Conservation (phyloP, 805 yeast species). For the Kluyveromyces lactis region DNA sequence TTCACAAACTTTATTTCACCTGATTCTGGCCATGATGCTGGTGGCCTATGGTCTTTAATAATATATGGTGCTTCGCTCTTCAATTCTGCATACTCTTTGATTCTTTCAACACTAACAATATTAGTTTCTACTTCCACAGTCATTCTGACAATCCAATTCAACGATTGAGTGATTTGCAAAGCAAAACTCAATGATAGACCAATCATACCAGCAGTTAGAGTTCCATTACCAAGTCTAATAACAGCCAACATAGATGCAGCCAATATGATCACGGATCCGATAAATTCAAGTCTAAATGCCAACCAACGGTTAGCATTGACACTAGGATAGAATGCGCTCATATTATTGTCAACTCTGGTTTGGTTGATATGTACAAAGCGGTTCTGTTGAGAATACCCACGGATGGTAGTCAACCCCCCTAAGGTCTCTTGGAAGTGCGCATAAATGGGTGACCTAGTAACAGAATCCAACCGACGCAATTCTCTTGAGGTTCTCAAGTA, state of each 20-base stretch:
- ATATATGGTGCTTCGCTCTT: constrained; percentile 77
- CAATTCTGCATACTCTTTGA: constrained; percentile 76
- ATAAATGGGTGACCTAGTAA: constrained; percentile 70
- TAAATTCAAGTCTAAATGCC: constrained; percentile 84
- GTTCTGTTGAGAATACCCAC: constrained; percentile 61
- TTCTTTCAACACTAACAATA: constrained; percentile 93
- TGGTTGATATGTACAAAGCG: constrained; percentile 61
- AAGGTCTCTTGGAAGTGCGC: constrained; percentile 81
- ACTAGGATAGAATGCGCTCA: constrained; percentile 89
- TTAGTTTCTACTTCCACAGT: constrained; percentile 97
- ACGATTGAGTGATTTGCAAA: constrained; percentile 81
- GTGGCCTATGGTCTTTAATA: constrained; percentile 59
- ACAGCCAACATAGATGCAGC: constrained; percentile 81
- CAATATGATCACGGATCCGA: constrained; percentile 83
- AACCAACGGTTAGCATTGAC: constrained; percentile 95
- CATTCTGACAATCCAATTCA: constrained; percentile 98
- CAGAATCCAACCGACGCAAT: constrained; percentile 72
- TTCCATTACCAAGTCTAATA: constrained; percentile 55
- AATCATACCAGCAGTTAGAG: constrained; percentile 79
- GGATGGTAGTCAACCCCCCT: constrained; percentile 64
- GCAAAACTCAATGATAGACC: constrained; percentile 94
- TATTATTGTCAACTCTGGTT: constrained; percentile 70
- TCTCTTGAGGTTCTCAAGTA: constrained; percentile 74
- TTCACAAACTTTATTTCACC: constrained; percentile 62
- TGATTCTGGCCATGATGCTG: constrained; percentile 58